Evolutionary conservation across 352 stramenopile genomes (phyloP).

Genomic region (Hyaloperonospora arabidopsidis): DNA sequence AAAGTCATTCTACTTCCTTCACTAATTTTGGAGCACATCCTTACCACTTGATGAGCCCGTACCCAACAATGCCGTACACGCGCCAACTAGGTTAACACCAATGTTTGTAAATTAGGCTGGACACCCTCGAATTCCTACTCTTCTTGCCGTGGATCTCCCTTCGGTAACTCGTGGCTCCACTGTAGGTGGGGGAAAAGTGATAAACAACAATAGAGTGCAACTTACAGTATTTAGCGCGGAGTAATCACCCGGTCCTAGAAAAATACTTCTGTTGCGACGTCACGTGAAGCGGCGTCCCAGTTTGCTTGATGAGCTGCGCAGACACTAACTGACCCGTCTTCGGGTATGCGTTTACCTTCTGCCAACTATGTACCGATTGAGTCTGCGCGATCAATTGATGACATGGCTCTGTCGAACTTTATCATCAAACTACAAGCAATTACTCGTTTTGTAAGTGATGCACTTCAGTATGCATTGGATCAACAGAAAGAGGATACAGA

Average conservation of each 20-base stretch:
- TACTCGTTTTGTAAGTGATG: background rate
- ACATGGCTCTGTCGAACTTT: background rate
- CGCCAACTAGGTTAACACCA: too few species aligned
- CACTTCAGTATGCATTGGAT: background rate
- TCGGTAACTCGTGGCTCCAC: background rate
- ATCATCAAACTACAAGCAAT: background rate
- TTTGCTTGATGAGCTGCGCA: too few species aligned
- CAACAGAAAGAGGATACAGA: background rate
- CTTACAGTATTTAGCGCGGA: background rate
- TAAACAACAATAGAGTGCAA: too few species aligned
- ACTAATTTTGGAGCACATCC: too few species aligned
- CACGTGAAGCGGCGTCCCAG: background rate
- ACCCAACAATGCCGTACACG: too few species aligned
- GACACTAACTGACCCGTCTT: background rate
- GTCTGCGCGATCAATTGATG: too few species aligned
- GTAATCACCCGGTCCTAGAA: background rate
- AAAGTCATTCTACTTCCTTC: too few species aligned
- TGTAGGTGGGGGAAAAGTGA: background rate
- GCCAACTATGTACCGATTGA: background rate
- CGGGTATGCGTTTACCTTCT: background rate
- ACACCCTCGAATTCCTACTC: background rate
- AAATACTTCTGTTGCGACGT: too few species aligned
- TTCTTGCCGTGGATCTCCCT: background rate
- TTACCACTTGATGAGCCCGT: too few species aligned
- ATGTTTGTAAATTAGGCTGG: too few species aligned